A percentile compares a stretch with the other conserved stretches of the same genome.
phyloP scores from a whole-genome alignment of 2,329 filamentous ascomycete genomes.

The Gyromitra esculenta region DNA sequence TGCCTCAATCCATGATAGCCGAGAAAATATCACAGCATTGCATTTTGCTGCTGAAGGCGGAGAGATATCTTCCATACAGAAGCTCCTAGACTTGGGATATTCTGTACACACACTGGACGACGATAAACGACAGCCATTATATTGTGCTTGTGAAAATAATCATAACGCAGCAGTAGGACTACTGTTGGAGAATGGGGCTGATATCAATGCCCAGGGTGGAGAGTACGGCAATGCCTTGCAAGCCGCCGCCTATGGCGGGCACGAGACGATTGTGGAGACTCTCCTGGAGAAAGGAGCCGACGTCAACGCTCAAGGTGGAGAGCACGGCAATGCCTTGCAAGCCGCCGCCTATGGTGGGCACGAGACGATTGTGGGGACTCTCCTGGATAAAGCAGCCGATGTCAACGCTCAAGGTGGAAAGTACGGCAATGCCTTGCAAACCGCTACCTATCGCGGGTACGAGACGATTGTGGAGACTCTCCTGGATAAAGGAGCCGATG shows the following conservation, averaged over 20 bases:
- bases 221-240: constrained; percentile 34
- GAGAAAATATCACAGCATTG: constrained; percentile 1
- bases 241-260: not conserved
- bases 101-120: constrained; percentile 3
- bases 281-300: constrained; percentile 9
- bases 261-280: not conserved
- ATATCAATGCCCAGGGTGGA: constrained; percentile 29
- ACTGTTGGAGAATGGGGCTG: constrained; percentile 36
- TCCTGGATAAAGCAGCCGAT: not conserved
- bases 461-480: not conserved
- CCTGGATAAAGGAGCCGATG: not conserved
- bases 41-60: constrained; percentile 33
- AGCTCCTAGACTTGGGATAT: constrained; percentile 31
- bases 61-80: constrained; percentile 7
- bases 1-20: not conserved
- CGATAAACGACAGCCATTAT: not conserved
- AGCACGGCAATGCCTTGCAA: constrained; percentile 1
- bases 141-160: constrained; percentile 8
- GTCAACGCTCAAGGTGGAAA: not conserved
- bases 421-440: not conserved
- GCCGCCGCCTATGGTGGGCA: not conserved
- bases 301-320: constrained; percentile 18
- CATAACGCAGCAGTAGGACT: not conserved
- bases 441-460: not conserved
- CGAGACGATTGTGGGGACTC: not conserved